Evolutionary conservation across 148 eudicot species (phyloP).

Genomic region (Drosera capensis): DNA sequence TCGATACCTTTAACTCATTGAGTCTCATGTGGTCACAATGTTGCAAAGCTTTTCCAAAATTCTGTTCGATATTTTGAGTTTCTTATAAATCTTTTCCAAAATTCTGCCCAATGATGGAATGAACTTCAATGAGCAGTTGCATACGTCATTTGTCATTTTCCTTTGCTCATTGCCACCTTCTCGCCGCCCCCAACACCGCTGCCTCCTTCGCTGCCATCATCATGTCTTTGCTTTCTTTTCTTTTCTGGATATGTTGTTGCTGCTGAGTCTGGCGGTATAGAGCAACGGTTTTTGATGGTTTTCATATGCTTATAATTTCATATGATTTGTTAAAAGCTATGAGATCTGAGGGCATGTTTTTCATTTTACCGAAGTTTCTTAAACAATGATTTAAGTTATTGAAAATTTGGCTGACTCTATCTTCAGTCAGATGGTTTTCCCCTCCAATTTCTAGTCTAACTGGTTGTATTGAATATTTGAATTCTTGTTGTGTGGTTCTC

Average conservation of each 20-base stretch:
- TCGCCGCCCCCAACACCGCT: neutral
- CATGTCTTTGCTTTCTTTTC: neutral
- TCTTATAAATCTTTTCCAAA: neutral
- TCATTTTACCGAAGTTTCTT: no score
- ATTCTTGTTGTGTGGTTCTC: no score
- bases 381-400: no score
- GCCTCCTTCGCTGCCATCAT: neutral
- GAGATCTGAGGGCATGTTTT: conserved; percentile 51
- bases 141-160: conserved; percentile 6
- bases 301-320: conserved; percentile 14
- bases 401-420: neutral
- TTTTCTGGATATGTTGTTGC: neutral
- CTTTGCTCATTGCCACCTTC: conserved; percentile 10
- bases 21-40: no score
- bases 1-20: no score
- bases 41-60: neutral
- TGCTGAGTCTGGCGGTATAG: conserved; percentile 14
- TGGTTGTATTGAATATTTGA: no score
- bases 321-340: conserved; percentile 34
- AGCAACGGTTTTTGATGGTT: conserved; percentile 22
- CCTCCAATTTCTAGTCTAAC: no score
- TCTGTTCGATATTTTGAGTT: neutral
- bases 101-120: conserved; percentile 26
- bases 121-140: conserved; percentile 21
- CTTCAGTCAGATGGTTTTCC: neutral